Evolutionary conservation across 1,284 basidiomycete species (phyloP).

Genomic region (Heterobasidion parviporum): DNA sequence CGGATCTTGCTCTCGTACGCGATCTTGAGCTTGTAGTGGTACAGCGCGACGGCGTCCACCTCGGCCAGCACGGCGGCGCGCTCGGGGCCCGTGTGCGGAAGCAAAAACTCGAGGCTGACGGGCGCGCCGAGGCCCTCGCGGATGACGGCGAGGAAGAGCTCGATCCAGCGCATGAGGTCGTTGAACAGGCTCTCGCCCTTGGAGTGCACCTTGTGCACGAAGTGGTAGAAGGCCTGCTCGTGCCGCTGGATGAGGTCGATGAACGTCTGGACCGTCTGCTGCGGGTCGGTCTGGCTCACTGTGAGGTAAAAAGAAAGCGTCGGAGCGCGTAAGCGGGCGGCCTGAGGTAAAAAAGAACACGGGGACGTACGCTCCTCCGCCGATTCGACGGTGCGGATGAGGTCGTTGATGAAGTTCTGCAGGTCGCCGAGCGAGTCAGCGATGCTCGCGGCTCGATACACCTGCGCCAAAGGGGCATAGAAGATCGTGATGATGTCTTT

Average conservation of each 20-base stretch:
- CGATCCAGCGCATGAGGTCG: slow-evolving; percentile 93
- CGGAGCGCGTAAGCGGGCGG: neutral
- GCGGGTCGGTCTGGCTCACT: slow-evolving; percentile 84
- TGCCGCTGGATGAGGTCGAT: slow-evolving; percentile 92
- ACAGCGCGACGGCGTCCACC: slow-evolving; percentile 79
- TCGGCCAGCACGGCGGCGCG: slow-evolving; percentile 74
- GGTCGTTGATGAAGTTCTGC: slow-evolving; percentile 92
- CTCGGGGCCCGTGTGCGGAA: slow-evolving; percentile 74
- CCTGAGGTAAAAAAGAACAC: too few relatives aligned
- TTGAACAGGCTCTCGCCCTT: slow-evolving; percentile 96
- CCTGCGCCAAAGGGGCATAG: slow-evolving; percentile 95
- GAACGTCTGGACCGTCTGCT: slow-evolving; percentile 85
- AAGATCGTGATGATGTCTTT: slow-evolving; percentile 99
- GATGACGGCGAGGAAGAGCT: slow-evolving; percentile 87
- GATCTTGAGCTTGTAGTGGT: slow-evolving; percentile 90
- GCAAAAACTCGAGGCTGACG: slow-evolving; percentile 78
- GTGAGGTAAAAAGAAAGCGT: slow-evolving; percentile 1
- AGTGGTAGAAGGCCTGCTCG: slow-evolving; percentile 92
- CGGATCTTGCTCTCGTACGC: slow-evolving; percentile 85
- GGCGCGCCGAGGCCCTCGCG: slow-evolving; percentile 79
- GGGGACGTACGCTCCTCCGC: slow-evolving; percentile 76
- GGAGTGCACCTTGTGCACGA: slow-evolving; percentile 98
- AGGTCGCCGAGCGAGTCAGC: slow-evolving; percentile 89
- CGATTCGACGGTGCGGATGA: slow-evolving; percentile 91
- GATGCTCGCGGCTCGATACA: slow-evolving; percentile 97